Base-by-base conservation (phyloP, 768 basidiomycete species). In the Naematelia aurantialba region DNA sequence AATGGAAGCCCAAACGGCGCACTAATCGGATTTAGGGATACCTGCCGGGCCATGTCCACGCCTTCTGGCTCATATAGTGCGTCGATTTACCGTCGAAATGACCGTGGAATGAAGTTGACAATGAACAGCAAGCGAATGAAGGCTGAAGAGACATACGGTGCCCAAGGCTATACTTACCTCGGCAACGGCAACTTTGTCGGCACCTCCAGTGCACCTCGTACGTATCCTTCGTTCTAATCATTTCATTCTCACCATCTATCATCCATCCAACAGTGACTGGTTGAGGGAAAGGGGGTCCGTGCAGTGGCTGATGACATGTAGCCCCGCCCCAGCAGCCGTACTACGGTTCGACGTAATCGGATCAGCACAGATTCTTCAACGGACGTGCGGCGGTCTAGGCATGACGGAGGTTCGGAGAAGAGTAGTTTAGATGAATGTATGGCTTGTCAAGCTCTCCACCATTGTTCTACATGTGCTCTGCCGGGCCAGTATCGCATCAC, bases 111-210 rank as follows among this genome's bases (percentile, higher is more conserved):
- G 34, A 39, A 8, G 34, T 17, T 39, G 34, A 39, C 17, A 39
- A 55, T 60, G 63, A 62, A 72, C 17, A 39, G 34, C 59, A 71
- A 75, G 50, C 55, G 63, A 22, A 76, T 74, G 60, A 67, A 67
- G 54, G 75, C 75, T 5, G 72, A 76, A 45, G 70, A 72, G 45
- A 52, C 55, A 31, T 74, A 66, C 60, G 75, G 75, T 4, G 59
- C 59, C 2, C 61, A 58, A 13, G 69, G 69, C 24, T 71, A 68
- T 55, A 60, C 59, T 4, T 72, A 74, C 45, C 39, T 76, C 34
- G 72, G 72, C 12, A 71, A 73, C 56, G 75, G 75, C 1, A 57
- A 76, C 26, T 76, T 72, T 54, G 71, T 60, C 29, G 58, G 48
- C 22, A 60, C 53, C 22, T 69, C 60, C 39, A 56, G 56, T 12